Base-by-base conservation (phyloP, 805 yeast species). In the Saccharomyces kudriavzevii region DNA sequence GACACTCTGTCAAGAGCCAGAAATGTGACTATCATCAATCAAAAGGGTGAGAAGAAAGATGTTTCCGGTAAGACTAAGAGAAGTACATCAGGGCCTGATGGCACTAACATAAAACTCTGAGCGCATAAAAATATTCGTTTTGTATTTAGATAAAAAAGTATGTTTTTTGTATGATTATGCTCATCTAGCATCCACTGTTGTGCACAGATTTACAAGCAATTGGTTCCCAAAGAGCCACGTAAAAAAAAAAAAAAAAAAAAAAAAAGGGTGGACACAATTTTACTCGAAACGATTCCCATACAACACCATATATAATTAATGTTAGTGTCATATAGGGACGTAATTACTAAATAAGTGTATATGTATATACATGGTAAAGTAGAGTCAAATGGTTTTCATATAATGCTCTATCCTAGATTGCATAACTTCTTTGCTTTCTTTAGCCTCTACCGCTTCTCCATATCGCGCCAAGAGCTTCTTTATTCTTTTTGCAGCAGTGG, bases 11-110 rank as follows among this genome's bases (percentile, higher is more conserved):
- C 81, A 13, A 81, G 77, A 69, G 87, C 85, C 58, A 86, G 83
- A 68, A 88, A 89, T 62, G 82, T 89, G 61, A 86, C 94, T 1
- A 80, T 88, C 56, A 83, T 89, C 64, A 89, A 85, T 64, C 81
- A 78, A 60, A 79, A 81, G 67, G 96, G 96, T 62, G 84, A 83
- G 64, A 79, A 80, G 72, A 79, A 84, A 52, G 94, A 87, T 67
- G 77, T 84, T 56, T 78, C 76, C 58, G 96, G 96, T 66, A 81
- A 84, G 54, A 68, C 77, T 49, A 81, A 80, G 62, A 81, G 76
- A 64, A 17, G 49, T 11, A 43, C 54, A n/a, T 47, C 43, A 10
- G 43, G 43, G 43, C 24, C 43, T 17, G 43, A 45, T 6, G 50
- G 70, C 35, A 53, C 52, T 24, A 53, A 56, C 46, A 56, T 72